Conservation (phyloP, 1,139 yeast species). For the Magnusiomyces sp. region DNA sequence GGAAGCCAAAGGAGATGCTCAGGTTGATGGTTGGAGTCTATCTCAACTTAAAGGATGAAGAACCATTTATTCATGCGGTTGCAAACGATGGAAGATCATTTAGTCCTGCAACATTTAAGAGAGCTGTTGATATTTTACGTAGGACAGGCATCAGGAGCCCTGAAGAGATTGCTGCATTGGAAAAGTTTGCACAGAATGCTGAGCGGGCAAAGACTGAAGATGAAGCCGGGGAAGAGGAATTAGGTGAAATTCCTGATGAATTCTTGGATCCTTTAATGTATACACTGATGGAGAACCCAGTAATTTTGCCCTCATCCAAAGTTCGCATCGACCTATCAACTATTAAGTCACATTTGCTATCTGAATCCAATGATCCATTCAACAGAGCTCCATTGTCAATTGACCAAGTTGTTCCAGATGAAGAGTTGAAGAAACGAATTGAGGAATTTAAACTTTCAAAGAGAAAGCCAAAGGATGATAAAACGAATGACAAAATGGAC, state of each 20-base stretch:
- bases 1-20: slow-evolving; percentile 69
- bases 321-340: slow-evolving; percentile 83
- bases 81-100: slow-evolving; percentile 90
- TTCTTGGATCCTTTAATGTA: slow-evolving; percentile 94
- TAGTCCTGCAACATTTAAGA: slow-evolving; percentile 50
- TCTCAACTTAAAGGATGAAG: slow-evolving; percentile 43
- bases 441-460: slow-evolving; percentile 7
- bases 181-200: slow-evolving; percentile 53
- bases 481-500: neutral
- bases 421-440: slow-evolving; percentile 10
- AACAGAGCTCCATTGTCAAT: slow-evolving; percentile 83
- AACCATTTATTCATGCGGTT: slow-evolving; percentile 65
- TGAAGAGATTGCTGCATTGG: slow-evolving; percentile 45
- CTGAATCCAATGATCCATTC: slow-evolving; percentile 96
- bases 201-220: slow-evolving; percentile 46
- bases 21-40: slow-evolving; percentile 66
- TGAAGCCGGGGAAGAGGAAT: slow-evolving; percentile 68
- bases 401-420: slow-evolving; percentile 68
- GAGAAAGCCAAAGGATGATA: neutral
- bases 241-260: slow-evolving; percentile 90
- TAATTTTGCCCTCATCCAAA: slow-evolving; percentile 75
- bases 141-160: slow-evolving; percentile 47
- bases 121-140: slow-evolving; percentile 60
- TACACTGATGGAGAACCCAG: slow-evolving; percentile 94
- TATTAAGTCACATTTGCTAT: slow-evolving; percentile 83